Percentiles rank a stretch among this genome's conserved stretches.
Conservation (phyloP, 768 basidiomycete genomes). For the Boletus pseudopeckii region DNA sequence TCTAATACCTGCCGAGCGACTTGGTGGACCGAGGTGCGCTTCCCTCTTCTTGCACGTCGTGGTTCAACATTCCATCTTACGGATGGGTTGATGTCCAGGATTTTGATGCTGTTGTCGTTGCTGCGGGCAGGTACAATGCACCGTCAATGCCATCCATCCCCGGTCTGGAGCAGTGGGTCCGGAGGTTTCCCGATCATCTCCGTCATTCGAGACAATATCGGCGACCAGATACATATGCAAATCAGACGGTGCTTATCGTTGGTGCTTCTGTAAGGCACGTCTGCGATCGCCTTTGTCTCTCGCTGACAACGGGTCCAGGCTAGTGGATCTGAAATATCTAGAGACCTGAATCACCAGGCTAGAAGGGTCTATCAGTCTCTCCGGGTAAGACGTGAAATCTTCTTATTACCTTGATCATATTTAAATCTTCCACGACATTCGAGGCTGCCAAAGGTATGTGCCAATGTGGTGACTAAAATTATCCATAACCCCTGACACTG, state of each 20-base stretch:
- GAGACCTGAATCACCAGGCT: slow-evolving; percentile 10
- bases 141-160: slow-evolving; percentile 15
- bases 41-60: not conserved
- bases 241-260: slow-evolving; percentile 41
- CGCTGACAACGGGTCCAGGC: not conserved
- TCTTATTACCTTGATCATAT: not conserved
- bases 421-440: not conserved
- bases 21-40: slow-evolving; percentile 23
- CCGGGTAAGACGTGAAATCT: slow-evolving; percentile 2
- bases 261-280: slow-evolving; percentile 24
- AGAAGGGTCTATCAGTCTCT: slow-evolving; percentile 10
- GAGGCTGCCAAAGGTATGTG: slow-evolving; percentile 6
- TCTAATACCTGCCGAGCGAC: slow-evolving; percentile 27
- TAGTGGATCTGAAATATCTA: slow-evolving; percentile 12
- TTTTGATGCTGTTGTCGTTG: slow-evolving; percentile 15
- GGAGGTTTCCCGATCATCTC: slow-evolving; percentile 30
- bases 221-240: slow-evolving; percentile 33
- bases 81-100: not conserved
- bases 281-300: not conserved
- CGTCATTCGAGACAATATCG: slow-evolving; percentile 43
- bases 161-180: slow-evolving; percentile 10
- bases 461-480: not conserved
- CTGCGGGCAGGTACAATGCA: slow-evolving; percentile 11
- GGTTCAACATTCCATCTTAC: not conserved
- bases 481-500: not conserved